Conservation (phyloP, 208 protist species). For the Acanthamoeba culbertsoni region DNA sequence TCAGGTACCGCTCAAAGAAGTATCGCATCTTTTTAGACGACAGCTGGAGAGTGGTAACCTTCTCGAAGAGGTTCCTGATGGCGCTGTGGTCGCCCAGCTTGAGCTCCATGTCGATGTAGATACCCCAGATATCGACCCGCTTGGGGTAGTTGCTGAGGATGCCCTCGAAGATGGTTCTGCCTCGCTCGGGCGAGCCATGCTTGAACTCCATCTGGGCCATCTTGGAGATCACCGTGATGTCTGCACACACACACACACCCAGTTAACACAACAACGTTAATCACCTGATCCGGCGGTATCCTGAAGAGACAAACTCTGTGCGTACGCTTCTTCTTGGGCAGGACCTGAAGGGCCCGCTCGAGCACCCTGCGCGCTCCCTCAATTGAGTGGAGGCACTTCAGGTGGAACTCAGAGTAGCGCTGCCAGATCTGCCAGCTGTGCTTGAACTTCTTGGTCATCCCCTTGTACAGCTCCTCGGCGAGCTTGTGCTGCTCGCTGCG, state of each 20-base stretch:
- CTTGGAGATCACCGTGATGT: conserved; percentile 81
- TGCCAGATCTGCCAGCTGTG: conserved; percentile 81
- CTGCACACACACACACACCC: not conserved
- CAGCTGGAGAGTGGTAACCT: conserved; percentile 77
- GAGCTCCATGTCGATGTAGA: conserved; percentile 89
- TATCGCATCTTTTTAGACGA: conserved; percentile 89
- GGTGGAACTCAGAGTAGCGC: conserved; percentile 66
- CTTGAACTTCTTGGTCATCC: conserved; percentile 80
- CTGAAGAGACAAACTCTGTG: not conserved
- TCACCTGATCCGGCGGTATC: not conserved
- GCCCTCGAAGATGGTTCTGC: conserved; percentile 84
- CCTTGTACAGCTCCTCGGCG: conserved; percentile 66
- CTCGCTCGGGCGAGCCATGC: conserved; percentile 83
- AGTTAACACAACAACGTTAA: not conserved
- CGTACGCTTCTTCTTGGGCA: conserved; percentile 81
- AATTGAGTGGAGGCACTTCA: conserved; percentile 51
- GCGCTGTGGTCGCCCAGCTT: not conserved
- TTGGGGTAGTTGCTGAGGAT: conserved; percentile 81
- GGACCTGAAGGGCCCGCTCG: conserved; percentile 66
- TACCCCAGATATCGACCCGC: conserved; percentile 86
- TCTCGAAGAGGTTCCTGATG: conserved; percentile 81
- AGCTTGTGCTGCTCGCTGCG: conserved; percentile 56
- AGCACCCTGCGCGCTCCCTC: conserved; percentile 69
- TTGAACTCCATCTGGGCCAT: conserved; percentile 89
- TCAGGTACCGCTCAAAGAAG: conserved; percentile 95